Evolutionary conservation across 2,329 filamentous ascomycete genomes (phyloP).

Genomic region (Monosporascus ibericus): DNA sequence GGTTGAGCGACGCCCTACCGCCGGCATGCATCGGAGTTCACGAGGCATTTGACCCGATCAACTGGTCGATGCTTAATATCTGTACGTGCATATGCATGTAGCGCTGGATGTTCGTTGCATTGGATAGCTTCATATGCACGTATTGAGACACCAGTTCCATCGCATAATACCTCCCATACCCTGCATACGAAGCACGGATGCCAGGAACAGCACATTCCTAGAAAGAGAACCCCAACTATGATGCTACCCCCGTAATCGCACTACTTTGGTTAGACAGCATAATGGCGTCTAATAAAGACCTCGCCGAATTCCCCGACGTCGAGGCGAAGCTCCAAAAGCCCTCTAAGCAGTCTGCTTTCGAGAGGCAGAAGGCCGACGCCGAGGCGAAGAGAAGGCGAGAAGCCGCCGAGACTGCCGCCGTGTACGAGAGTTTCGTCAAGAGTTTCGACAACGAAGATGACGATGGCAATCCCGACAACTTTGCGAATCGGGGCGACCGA

Average conservation of each 20-base stretch:
- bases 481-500: slow-evolving; percentile 9
- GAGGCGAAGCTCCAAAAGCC: slow-evolving; percentile 73
- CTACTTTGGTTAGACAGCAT: slow-evolving; percentile 5
- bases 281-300: slow-evolving; percentile 33
- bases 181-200: no score
- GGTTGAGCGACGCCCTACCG: no score
- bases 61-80: no score
- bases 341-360: slow-evolving; percentile 79
- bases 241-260: not conserved
- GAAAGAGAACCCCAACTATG: not conserved
- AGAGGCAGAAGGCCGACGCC: slow-evolving; percentile 81
- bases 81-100: no score
- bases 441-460: slow-evolving; percentile 61
- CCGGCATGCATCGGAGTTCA: no score
- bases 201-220: not conserved
- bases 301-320: slow-evolving; percentile 61
- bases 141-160: no score
- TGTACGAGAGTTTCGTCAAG: slow-evolving; percentile 83
- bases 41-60: no score
- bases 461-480: slow-evolving; percentile 27
- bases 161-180: no score
- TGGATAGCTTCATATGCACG: no score
- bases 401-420: slow-evolving; percentile 79
- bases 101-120: no score
- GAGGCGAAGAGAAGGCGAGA: slow-evolving; percentile 83